Evolutionary conservation across 176 grass and related monocot genomes (phyloP).

Genomic region (Oryza rufipogon): DNA sequence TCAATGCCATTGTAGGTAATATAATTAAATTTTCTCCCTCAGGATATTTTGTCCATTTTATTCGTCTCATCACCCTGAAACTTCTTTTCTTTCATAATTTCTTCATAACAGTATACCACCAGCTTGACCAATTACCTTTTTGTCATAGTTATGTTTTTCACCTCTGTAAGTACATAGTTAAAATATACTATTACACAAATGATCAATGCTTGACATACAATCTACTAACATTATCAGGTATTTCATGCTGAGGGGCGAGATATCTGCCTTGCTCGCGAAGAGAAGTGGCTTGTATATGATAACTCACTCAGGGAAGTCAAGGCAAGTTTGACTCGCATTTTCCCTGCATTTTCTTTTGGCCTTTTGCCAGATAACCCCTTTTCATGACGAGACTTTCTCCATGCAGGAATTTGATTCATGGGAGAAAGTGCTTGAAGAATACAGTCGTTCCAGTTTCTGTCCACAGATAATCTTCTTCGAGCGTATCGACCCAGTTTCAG

Average conservation of each 20-base stretch:
- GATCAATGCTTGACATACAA: not conserved
- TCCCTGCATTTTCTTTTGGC: not conserved
- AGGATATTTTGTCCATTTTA: too few species aligned
- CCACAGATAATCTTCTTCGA: conserved; percentile 5
- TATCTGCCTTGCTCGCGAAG: not conserved
- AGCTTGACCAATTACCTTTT: not conserved
- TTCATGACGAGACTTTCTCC: not conserved
- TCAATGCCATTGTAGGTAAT: too few species aligned
- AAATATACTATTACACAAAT: not conserved
- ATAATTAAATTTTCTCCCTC: too few species aligned
- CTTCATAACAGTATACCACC: too few species aligned
- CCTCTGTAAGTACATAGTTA: not conserved
- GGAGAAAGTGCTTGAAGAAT: not conserved
- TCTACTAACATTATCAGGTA: not conserved
- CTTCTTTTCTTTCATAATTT: too few species aligned
- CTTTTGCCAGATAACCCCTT: not conserved
- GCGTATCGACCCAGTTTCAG: not conserved
- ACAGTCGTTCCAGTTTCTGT: not conserved
- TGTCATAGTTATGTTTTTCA: not conserved
- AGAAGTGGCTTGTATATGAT: conserved; percentile 9
- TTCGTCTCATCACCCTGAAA: too few species aligned
- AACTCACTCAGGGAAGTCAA: not conserved
- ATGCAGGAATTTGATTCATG: conserved; percentile 3
- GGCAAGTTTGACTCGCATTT: not conserved
- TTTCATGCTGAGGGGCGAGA: not conserved